Evolutionary conservation across 371 early-diverging fungal species (phyloP), one percentile per base, ranked within the genome.

Genomic region (Basidiobolus meristosporus): DNA sequence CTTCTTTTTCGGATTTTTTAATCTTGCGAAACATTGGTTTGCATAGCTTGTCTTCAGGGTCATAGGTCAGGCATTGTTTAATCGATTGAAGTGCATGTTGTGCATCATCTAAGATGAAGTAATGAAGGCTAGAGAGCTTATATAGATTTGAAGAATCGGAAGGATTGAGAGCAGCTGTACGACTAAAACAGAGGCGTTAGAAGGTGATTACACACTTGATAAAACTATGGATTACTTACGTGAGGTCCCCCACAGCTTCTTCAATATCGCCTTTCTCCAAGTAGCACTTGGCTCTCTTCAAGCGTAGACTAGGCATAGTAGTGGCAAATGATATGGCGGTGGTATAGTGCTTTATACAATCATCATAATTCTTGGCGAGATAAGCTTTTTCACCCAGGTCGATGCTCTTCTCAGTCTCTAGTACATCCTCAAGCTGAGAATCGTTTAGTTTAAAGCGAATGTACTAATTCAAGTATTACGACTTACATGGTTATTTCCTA

Each of bases 11-110:
- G n/a, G 79, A 55, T 32, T 70, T 70, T 46, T 86, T 88, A 21
- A 90, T 48, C 36, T 60, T 54, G 14, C 67, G 52, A 56, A 82
- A 86, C 1, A 75, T 45, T 3, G 52, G 53, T 55, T 84, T 86
- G 61, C 92, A 95, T 35, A 58, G 41, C 53, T 79, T 80, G 52
- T 89, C 70, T 37, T 95, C 95, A 0, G 90, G 92, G 48, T 95
- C 95, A 15, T 72, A 74, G 29, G 76, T 71, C 9, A 91, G 57
- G 48, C 91, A 92, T 40, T 80, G 79, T 42, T 88, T 87, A 33
- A 81, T 61, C 45, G 70, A 62, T 0, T 64, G 49, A 29, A 86
- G 34, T 3, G 89, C 81, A 16, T 70, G 64, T 35, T 68, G 62
- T 0, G 72, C 60, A 57, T 82, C 78, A 37, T 81, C 62, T 28